Base-by-base conservation (phyloP, 108 stramenopile species). In the Skeletonema marinoi region DNA sequence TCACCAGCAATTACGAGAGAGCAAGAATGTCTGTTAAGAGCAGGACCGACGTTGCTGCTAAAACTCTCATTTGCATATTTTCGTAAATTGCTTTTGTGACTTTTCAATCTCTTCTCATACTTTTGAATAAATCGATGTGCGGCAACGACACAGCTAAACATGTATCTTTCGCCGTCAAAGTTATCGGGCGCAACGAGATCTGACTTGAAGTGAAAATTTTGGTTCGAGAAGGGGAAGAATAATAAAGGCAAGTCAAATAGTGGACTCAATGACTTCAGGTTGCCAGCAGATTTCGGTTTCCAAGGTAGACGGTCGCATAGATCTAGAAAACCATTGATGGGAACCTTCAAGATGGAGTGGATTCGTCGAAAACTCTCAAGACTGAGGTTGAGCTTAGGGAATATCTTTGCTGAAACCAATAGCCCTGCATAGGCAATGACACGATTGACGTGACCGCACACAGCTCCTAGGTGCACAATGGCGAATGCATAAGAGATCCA, bases 171-270 rank as follows among this genome's bases (percentile, higher is more conserved):
- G 16, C 84, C 88, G 83, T 94, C 84, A 63, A 96, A 90, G 36
- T 77, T 70, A 6, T n/a, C 10, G 31, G 92, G 90, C 2, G 90
- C 87, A 32, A 78, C 54, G 38, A 96, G 67, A 33, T 89, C 87
- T 32, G 88, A 89, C 35, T 68, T 65, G 83, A 96, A 96, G 83
- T 85, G 76, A 73, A 90, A 94, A 21, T 68, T 83, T 58, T 85
- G 68, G 56, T 84, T 89, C 65, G 91, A 88, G 67, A 92, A 96
- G 5, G 92, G 92, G 72, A 90, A 92, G 81, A 96, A 96, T 21
- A 96, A 77, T 30, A 96, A 68, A 0, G 96, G 96, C 54, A 96
- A 68, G 63, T 96, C 92, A 2, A 96, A 71, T 46, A 93, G 81
- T 19, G 81, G 74, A 44, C 65, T 71, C 65, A 87, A 35, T 17